phyloP scores from a whole-genome alignment of 345 rosid genomes.

The Orychophragmus violaceus region DNA sequence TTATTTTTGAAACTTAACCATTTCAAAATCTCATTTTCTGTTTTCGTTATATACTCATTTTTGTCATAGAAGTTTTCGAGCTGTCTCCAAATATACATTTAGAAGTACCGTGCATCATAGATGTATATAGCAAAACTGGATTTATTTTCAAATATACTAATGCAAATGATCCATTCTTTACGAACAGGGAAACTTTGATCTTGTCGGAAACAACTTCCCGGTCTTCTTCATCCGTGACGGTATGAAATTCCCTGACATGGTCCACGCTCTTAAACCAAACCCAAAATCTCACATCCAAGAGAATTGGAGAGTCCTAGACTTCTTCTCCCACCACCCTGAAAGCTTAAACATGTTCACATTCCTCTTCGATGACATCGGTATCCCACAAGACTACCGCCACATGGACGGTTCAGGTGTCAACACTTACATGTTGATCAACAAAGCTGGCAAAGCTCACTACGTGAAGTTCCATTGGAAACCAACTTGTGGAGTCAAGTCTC shows the following conservation, averaged over 20 bases:
- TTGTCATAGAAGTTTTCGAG: too few relatives aligned
- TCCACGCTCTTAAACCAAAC: constrained; percentile 89
- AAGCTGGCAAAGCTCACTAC: constrained; percentile 70
- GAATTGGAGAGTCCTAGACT: constrained; percentile 89
- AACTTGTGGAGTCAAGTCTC: constrained; percentile 85
- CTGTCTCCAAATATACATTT: too few relatives aligned
- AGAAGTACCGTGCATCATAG: too few relatives aligned
- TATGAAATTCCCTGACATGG: constrained; percentile 92
- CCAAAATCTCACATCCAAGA: constrained; percentile 96
- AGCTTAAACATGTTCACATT: constrained; percentile 83
- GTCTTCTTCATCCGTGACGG: constrained; percentile 96
- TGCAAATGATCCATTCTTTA: not conserved
- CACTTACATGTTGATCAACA: constrained; percentile 81
- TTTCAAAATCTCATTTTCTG: too few relatives aligned
- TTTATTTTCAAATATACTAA: not conserved
- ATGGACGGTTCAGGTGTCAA: constrained; percentile 94
- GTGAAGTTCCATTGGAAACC: constrained; percentile 98
- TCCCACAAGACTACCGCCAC: constrained; percentile 92
- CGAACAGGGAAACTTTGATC: constrained; percentile 91
- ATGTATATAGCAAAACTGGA: too few relatives aligned
- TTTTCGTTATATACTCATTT: too few relatives aligned
- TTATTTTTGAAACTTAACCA: too few relatives aligned
- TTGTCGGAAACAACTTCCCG: constrained; percentile 96
- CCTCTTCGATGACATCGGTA: constrained; percentile 84
- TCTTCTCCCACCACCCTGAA: constrained; percentile 93